These are phyloP conservation scores for Zalerion maritima DNA, from an alignment of 495 filamentous ascomycete species.

Conservation along the genomic window DNA sequence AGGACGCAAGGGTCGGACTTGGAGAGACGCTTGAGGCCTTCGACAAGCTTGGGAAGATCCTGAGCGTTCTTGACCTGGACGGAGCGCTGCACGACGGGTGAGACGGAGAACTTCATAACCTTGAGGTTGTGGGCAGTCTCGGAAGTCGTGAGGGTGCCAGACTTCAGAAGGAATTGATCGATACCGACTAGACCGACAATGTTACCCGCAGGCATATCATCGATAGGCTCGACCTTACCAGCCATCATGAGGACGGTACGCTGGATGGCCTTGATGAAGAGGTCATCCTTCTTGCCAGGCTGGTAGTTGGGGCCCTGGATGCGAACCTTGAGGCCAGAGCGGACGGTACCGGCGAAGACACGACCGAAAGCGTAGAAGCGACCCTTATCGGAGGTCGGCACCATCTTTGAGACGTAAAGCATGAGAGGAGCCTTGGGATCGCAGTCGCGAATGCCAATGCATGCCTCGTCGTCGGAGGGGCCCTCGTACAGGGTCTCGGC, in stretches of 20 bases:
- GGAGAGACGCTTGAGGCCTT: conserved; percentile 99
- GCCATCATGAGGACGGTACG: conserved; percentile 99
- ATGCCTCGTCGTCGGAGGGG: conserved; percentile 78
- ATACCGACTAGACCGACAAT: conserved; percentile 98
- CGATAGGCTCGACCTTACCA: conserved; percentile 96
- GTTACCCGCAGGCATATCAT: conserved; percentile 98
- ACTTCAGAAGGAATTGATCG: conserved; percentile 99
- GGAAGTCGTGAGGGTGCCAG: conserved; percentile 92
- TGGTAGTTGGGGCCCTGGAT: conserved; percentile 99
- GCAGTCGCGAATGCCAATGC: conserved; percentile 94
- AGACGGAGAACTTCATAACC: conserved; percentile 99
- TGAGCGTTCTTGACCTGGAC: conserved; percentile 99
- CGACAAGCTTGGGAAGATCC: conserved; percentile 98
- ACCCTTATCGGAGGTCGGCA: conserved; percentile 97
- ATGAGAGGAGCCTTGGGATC: conserved; percentile 96
- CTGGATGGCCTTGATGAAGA: conserved; percentile 99
- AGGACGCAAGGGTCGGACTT: conserved; percentile 99
- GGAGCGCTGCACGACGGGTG: conserved; percentile 94
- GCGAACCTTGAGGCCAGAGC: conserved; percentile 96
- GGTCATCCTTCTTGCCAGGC: conserved; percentile 94
- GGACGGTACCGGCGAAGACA: conserved; percentile 97
- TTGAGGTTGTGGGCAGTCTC: conserved; percentile 99
- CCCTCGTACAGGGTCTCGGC: conserved; percentile 98
- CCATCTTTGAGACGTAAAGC: conserved; percentile 99
- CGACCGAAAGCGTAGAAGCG: conserved; percentile 99